These are phyloP conservation scores for Pouteria glomerata DNA, from an alignment of 148 eudicot genomes.

Conservation along the genomic window DNA sequence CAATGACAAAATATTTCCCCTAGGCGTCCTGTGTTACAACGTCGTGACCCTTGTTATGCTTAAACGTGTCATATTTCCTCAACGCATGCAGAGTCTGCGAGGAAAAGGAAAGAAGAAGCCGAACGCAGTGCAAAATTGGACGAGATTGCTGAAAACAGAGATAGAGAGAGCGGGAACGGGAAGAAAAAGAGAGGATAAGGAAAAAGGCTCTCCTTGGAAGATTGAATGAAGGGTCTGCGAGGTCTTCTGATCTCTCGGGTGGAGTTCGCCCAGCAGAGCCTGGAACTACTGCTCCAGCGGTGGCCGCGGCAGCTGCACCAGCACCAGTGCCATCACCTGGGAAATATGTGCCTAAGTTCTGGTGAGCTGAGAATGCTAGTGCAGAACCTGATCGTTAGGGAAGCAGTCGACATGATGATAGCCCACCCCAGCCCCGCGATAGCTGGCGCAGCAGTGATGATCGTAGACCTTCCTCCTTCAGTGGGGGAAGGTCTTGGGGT, in stretches of 20 bases:
- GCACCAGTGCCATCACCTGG: too few species aligned
- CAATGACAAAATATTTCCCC: background rate
- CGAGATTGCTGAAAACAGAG: conserved; percentile 87
- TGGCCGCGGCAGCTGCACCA: conserved; percentile 27
- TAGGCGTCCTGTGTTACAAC: background rate
- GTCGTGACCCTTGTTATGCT: too few species aligned
- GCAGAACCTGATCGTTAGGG: conserved; percentile 18
- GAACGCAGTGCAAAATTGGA: conserved; percentile 69
- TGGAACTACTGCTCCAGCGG: conserved; percentile 26
- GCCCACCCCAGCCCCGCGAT: conserved; percentile 32
- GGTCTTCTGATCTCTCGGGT: conserved; percentile 28
- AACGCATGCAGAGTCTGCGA: conserved; percentile 58
- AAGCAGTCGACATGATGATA: conserved; percentile 38
- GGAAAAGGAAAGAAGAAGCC: conserved; percentile 68
- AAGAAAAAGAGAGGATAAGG: too few species aligned
- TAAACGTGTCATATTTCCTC: background rate
- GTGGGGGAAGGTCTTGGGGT: background rate
- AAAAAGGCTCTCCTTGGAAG: conserved; percentile 47
- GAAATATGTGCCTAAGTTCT: too few species aligned
- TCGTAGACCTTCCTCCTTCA: background rate
- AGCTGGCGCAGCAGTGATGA: conserved; percentile 49
- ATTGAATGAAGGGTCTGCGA: conserved; percentile 19
- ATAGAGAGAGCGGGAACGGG: too few species aligned
- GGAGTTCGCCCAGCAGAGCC: conserved; percentile 26
- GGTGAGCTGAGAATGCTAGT: too few species aligned